These are phyloP conservation scores for Gastrolobium bilobum DNA, from an alignment of 306 rosid species.

Conservation along the genomic window DNA sequence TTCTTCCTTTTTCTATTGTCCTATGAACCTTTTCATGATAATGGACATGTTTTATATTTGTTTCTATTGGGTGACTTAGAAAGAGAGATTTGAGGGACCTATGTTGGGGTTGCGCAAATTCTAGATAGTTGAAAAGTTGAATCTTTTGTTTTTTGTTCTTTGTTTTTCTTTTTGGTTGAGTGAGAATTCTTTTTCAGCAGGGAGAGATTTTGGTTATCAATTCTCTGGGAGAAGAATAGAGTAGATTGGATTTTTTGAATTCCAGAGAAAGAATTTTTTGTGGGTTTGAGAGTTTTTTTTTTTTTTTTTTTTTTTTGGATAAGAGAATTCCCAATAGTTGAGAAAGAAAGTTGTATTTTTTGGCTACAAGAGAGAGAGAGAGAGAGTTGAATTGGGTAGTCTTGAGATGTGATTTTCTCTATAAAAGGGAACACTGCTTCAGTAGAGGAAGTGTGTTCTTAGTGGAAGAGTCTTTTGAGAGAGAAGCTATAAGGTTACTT, in stretches of 20 bases:
- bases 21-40: background rate
- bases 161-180: background rate
- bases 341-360: constrained; percentile 5
- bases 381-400: constrained; percentile 26
- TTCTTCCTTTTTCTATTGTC: constrained; percentile 18
- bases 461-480: no score
- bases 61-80: background rate
- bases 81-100: constrained; percentile 17
- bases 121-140: constrained; percentile 30
- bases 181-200: constrained; percentile 3
- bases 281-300: constrained; percentile 21
- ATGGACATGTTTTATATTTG: constrained; percentile 20
- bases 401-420: background rate
- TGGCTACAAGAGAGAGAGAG: constrained; percentile 9
- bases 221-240: background rate
- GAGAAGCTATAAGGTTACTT: background rate
- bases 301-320: background rate
- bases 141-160: background rate
- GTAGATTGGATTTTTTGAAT: constrained; percentile 5
- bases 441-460: no score
- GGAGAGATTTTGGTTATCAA: constrained; percentile 32
- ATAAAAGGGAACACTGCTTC: no score
- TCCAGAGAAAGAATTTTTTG: background rate
- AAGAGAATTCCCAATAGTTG: constrained; percentile 1
- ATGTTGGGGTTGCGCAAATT: constrained; percentile 32